Base-by-base conservation (phyloP, 805 yeast species). In the Saturnispora ahearnii region DNA sequence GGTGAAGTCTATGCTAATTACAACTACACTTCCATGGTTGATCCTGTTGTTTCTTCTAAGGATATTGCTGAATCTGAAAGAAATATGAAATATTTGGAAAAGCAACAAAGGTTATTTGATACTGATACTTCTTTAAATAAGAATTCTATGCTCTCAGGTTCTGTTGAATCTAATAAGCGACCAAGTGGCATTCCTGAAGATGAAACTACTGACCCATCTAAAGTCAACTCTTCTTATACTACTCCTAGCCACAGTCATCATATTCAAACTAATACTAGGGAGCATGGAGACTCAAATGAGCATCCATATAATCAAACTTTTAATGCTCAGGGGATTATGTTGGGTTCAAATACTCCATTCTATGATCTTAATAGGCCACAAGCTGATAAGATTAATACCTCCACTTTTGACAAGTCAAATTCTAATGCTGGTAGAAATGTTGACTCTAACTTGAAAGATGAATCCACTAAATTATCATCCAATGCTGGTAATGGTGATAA, bases 11-110 rank as follows among this genome's bases (percentile, higher is more conserved):
- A 50, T 37, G 49, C 53, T 6, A 61, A 63, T 41, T 53, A 56
- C 38, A 53, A 53, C 31, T 60, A 63, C 45, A 36, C 59, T 9
- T 62, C 68, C 4, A 32, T 62, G 60, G 63, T 62, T 33, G 65
- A 63, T 41, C 58, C 64, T 1, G 62, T 59, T 26, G 38, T 63
- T 12, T 34, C 47, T 10, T 48, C 53, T 18, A 46, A 45, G 4
- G 62, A 61, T 21, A 55, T 60, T 24, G 51, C 34, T 7, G 37
- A 37, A n/a, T 44, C 55, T 7, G 48, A 52, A 12, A 36, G 12
- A 11, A 36, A 36, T 22, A 22, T 26, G 31, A 46, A 40, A 11
- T 28, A 30, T 12, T 31, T 38, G 30, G 22, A 24, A 30, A 24
- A 18, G 15, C 21, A 12, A 15, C 31, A 41, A 7, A 31, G 24